A percentile compares a stretch with the other conserved stretches of the same genome.
These are phyloP conservation scores for Bruguiera gymnorhiza DNA, from an alignment of 345 rosid species.

Conservation along the genomic window DNA sequence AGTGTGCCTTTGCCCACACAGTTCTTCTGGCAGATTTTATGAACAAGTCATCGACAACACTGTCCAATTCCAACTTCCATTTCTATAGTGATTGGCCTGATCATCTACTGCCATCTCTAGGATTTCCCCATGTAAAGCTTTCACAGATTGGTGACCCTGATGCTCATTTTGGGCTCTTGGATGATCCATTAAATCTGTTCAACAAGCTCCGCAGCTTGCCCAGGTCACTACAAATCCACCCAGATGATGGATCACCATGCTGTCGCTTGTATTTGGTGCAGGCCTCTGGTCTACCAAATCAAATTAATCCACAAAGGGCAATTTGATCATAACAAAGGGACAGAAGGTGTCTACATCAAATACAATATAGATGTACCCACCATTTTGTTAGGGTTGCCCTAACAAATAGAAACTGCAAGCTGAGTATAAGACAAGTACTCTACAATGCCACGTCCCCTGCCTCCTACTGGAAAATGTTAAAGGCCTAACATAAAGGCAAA, in stretches of 20 bases:
- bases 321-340: constrained; percentile 22
- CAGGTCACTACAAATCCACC: constrained; percentile 66
- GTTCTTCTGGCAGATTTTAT: constrained; percentile 93
- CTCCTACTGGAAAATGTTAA: no score
- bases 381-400: constrained; percentile 14
- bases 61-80: constrained; percentile 67
- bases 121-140: constrained; percentile 78
- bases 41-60: constrained; percentile 78
- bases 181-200: constrained; percentile 74
- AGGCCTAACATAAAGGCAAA: no score
- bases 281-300: constrained; percentile 79
- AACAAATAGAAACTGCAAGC: background rate
- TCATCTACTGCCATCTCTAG: constrained; percentile 78
- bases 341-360: constrained; percentile 19
- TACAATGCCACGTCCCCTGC: no score
- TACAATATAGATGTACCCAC: constrained; percentile 21
- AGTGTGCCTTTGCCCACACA: constrained; percentile 56
- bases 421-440: no score
- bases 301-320: constrained; percentile 29
- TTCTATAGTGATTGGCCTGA: constrained; percentile 99
- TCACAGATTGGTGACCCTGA: constrained; percentile 97
- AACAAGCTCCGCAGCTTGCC: constrained; percentile 83
- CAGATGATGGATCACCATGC: constrained; percentile 93
- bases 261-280: constrained; percentile 89
- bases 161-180: constrained; percentile 82